A percentile compares a stretch with the other conserved stretches of the same genome.
phyloP scores from a whole-genome alignment of 2,329 filamentous ascomycete genomes.

The Aspergillus neoniger region DNA sequence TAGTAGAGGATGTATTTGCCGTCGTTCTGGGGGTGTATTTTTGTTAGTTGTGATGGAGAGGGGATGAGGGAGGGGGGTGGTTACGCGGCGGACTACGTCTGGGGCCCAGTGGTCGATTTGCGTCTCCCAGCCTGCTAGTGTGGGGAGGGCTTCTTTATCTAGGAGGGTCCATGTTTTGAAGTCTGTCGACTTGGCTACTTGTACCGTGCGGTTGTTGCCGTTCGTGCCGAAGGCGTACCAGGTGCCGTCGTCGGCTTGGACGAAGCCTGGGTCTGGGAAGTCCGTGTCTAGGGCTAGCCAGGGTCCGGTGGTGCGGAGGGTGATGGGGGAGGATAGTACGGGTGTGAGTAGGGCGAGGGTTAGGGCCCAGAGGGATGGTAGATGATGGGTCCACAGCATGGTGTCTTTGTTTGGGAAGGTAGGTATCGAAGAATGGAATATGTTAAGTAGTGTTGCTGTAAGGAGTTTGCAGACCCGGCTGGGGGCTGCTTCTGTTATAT shows the following conservation, averaged over 20 bases:
- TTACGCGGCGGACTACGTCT: slow-evolving; percentile 55
- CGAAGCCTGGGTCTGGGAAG: slow-evolving; percentile 15
- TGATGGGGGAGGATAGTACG: neutral
- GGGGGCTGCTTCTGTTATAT: neutral
- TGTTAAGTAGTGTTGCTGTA: neutral
- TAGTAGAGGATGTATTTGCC: slow-evolving; percentile 65
- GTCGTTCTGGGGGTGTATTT: slow-evolving; percentile 29
- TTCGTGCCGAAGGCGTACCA: slow-evolving; percentile 58
- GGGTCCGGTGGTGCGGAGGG: neutral
- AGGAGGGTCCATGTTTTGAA: slow-evolving; percentile 51
- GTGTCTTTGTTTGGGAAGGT: neutral
- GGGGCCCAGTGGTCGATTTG: slow-evolving; percentile 62
- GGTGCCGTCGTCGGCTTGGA: slow-evolving; percentile 6
- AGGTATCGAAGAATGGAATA: neutral
- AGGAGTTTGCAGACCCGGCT: neutral
- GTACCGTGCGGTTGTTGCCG: slow-evolving; percentile 52
- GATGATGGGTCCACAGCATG: neutral
- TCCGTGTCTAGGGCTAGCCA: slow-evolving; percentile 7
- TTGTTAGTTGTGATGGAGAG: slow-evolving; percentile 7
- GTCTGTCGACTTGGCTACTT: slow-evolving; percentile 52
- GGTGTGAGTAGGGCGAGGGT: neutral
- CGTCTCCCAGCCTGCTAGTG: slow-evolving; percentile 56
- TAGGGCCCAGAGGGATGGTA: neutral
- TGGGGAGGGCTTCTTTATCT: slow-evolving; percentile 54
- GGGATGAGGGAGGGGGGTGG: neutral